Conservation (phyloP, 768 basidiomycete genomes). For the Amanita inopinata region DNA sequence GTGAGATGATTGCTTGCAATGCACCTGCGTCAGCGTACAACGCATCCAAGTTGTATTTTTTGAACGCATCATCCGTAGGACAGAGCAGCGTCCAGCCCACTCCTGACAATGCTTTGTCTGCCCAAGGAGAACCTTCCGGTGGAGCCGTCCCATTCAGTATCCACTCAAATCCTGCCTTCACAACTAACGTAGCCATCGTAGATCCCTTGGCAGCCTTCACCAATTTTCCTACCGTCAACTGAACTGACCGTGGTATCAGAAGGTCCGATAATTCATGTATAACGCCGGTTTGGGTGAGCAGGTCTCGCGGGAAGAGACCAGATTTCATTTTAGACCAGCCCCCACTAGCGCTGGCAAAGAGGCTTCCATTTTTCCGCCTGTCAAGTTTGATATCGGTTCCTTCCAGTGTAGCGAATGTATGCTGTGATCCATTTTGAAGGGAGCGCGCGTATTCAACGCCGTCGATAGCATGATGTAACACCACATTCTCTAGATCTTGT, state of each 20-base stretch:
- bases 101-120: conserved; percentile 34
- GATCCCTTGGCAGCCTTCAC: conserved; percentile 80
- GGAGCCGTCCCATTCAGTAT: conserved; percentile 77
- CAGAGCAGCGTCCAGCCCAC: conserved; percentile 83
- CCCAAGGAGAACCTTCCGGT: conserved; percentile 62
- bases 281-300: conserved; percentile 82
- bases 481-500: conserved; percentile 70
- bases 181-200: conserved; percentile 80
- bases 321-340: conserved; percentile 70
- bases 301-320: conserved; percentile 46
- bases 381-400: conserved; percentile 74
- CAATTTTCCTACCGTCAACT: conserved; percentile 84
- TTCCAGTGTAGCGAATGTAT: conserved; percentile 74
- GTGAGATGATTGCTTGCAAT: conserved; percentile 54
- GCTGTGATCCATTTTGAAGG: conserved; percentile 54
- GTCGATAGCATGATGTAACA: conserved; percentile 80
- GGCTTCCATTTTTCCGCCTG: conserved; percentile 39
- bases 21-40: conserved; percentile 47
- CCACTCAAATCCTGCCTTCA: conserved; percentile 86
- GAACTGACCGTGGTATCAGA: conserved; percentile 78
- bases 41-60: conserved; percentile 70
- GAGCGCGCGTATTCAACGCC: conserved; percentile 63
- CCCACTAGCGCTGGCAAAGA: conserved; percentile 56
- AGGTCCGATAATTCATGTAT: conserved; percentile 83
- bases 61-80: conserved; percentile 89